Evolutionary conservation across 2,329 filamentous ascomycete species (phyloP).

Genomic region (Pseudogymnoascus sp.): DNA sequence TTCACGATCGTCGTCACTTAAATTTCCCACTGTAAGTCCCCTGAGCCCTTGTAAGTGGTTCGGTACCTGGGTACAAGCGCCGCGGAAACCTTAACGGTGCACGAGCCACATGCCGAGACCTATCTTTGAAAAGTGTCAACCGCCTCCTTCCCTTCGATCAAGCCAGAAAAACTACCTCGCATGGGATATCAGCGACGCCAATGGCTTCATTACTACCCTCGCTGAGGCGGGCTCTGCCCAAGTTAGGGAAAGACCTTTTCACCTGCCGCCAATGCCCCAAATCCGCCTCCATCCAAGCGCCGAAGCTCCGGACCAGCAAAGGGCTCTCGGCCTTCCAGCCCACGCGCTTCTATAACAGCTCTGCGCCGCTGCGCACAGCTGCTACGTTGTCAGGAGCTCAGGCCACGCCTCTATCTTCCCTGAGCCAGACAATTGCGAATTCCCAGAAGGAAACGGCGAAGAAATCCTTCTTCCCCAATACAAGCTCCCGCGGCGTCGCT

Average conservation of each 20-base stretch:
- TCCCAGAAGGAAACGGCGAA: slow-evolving; percentile 11
- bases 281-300: not conserved
- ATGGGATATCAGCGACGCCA: slow-evolving; percentile 12
- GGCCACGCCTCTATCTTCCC: slow-evolving; percentile 18
- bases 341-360: slow-evolving; percentile 27
- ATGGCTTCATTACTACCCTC: slow-evolving; percentile 29
- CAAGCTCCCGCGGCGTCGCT: slow-evolving; percentile 68
- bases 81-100: slow-evolving; percentile 1
- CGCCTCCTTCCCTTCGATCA: not conserved
- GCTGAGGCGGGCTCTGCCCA: slow-evolving; percentile 23
- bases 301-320: slow-evolving; percentile 6
- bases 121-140: not conserved
- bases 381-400: slow-evolving; percentile 11
- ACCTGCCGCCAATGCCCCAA: slow-evolving; percentile 26
- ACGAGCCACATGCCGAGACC: slow-evolving; percentile 1
- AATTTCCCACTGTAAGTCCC: slow-evolving; percentile 1
- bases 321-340: slow-evolving; percentile 1
- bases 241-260: slow-evolving; percentile 26
- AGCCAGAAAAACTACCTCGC: not conserved
- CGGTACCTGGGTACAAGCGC: slow-evolving; percentile 7
- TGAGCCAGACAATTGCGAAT: slow-evolving; percentile 22
- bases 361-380: slow-evolving; percentile 15
- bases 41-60: slow-evolving; percentile 7
- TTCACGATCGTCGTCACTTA: slow-evolving; percentile 2
- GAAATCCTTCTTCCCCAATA: slow-evolving; percentile 35